phyloP scores from a whole-genome alignment of 306 rosid species.

The Betula pendula region DNA sequence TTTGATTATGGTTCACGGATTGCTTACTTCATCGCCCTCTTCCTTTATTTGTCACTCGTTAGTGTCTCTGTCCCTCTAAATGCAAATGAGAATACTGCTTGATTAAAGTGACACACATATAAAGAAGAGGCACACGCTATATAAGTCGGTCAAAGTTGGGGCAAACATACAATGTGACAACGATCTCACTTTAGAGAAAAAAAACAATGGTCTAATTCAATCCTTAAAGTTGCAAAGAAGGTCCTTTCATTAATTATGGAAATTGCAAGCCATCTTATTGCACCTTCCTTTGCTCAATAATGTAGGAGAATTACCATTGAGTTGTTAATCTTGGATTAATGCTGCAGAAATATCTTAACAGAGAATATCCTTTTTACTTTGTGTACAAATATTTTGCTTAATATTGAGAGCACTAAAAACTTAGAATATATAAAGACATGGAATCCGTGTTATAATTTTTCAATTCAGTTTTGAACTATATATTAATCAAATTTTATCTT shows the following conservation, averaged over 20 bases:
- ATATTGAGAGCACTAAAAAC: no score
- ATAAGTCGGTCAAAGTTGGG: slow-evolving; percentile 25
- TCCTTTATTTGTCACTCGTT: slow-evolving; percentile 87
- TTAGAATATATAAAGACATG: no score
- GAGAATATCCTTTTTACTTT: no score
- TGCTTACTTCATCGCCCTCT: slow-evolving; percentile 74
- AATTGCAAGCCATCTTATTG: background rate
- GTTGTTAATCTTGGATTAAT: no score
- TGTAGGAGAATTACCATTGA: no score
- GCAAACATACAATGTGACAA: slow-evolving; percentile 34
- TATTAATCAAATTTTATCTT: no score
- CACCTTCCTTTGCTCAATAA: no score
- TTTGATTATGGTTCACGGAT: slow-evolving; percentile 70
- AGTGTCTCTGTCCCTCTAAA: slow-evolving; percentile 22
- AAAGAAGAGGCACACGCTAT: slow-evolving; percentile 9
- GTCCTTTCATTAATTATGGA: background rate
- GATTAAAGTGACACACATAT: slow-evolving; percentile 35
- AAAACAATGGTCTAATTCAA: background rate
- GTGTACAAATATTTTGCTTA: no score
- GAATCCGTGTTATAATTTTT: no score
- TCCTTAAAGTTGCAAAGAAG: background rate
- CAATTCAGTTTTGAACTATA: no score
- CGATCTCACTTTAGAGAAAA: slow-evolving; percentile 12
- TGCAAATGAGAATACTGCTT: no score
- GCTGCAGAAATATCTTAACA: no score